Conservation (phyloP, 1,284 basidiomycete species). For the Meripilus lineatus region DNA sequence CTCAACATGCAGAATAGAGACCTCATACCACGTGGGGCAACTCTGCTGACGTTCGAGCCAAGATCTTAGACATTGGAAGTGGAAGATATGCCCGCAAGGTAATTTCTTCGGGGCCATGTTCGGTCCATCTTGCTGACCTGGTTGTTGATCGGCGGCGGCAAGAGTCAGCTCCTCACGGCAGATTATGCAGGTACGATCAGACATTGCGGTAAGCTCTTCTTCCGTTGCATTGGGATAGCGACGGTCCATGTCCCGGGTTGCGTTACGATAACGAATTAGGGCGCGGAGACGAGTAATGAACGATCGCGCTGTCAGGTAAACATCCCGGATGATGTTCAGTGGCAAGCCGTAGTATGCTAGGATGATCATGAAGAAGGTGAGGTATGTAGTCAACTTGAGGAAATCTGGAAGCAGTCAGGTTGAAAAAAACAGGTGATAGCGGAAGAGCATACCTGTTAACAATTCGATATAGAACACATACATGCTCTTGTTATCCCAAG, state of each 20-base stretch:
- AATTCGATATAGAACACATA: slow-evolving; percentile 95
- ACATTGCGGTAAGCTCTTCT: slow-evolving; percentile 76
- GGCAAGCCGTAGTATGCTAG: slow-evolving; percentile 95
- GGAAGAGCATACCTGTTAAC: slow-evolving; percentile 61
- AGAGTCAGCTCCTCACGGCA: slow-evolving; percentile 94
- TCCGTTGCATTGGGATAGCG: slow-evolving; percentile 92
- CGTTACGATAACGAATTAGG: slow-evolving; percentile 87
- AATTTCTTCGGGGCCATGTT: slow-evolving; percentile 97
- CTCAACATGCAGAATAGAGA: slow-evolving; percentile 10
- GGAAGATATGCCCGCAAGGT: slow-evolving; percentile 96
- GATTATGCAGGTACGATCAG: slow-evolving; percentile 95
- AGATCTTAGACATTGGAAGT: slow-evolving; percentile 94
- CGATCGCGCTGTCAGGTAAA: slow-evolving; percentile 91
- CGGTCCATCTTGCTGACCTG: slow-evolving; percentile 55
- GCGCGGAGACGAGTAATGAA: slow-evolving; percentile 87
- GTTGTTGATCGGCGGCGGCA: slow-evolving; percentile 25
- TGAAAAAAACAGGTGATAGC: slow-evolving; percentile 6
- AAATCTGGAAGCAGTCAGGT: slow-evolving; percentile 58
- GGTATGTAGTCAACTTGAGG: slow-evolving; percentile 88
- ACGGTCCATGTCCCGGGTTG: slow-evolving; percentile 96
- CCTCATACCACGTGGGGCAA: slow-evolving; percentile 89
- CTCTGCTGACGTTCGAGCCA: slow-evolving; percentile 97
- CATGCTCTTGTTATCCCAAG: slow-evolving; percentile 98
- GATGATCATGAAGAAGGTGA: slow-evolving; percentile 90
- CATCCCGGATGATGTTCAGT: slow-evolving; percentile 93